phyloP scores from a whole-genome alignment of 2,329 filamentous ascomycete species.

The Calonectria pseudoreteaudii region DNA sequence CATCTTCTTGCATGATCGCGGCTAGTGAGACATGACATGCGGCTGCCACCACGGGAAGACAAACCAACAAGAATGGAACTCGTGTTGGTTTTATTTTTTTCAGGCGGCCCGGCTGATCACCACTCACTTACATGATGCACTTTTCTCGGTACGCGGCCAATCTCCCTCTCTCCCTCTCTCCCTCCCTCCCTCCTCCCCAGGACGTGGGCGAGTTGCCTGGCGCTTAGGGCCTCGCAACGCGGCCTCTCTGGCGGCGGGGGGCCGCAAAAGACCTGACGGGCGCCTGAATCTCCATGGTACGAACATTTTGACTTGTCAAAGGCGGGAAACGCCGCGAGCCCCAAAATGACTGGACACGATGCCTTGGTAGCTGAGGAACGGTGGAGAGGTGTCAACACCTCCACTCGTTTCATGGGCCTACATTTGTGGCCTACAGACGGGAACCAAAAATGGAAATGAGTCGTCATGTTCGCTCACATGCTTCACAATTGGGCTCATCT shows the following conservation, averaged over 20 bases:
- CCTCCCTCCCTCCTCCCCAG: no score
- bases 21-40: background rate
- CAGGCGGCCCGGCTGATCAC: background rate
- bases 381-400: constrained; percentile 1
- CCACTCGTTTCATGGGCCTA: background rate
- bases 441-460: background rate
- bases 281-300: constrained; percentile 1
- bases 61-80: background rate
- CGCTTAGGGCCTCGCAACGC: constrained; percentile 25
- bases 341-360: constrained; percentile 8
- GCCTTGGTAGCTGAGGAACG: background rate
- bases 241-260: background rate
- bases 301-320: background rate
- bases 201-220: background rate
- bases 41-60: background rate
- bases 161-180: no score
- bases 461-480: background rate
- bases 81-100: background rate
- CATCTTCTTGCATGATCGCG: background rate
- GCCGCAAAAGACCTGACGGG: background rate
- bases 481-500: background rate
- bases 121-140: background rate
- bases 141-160: background rate
- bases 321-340: background rate
- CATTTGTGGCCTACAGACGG: background rate